These are phyloP conservation scores for Globisporangium paroecandrum DNA, from an alignment of 352 stramenopile genomes.

Conservation along the genomic window DNA sequence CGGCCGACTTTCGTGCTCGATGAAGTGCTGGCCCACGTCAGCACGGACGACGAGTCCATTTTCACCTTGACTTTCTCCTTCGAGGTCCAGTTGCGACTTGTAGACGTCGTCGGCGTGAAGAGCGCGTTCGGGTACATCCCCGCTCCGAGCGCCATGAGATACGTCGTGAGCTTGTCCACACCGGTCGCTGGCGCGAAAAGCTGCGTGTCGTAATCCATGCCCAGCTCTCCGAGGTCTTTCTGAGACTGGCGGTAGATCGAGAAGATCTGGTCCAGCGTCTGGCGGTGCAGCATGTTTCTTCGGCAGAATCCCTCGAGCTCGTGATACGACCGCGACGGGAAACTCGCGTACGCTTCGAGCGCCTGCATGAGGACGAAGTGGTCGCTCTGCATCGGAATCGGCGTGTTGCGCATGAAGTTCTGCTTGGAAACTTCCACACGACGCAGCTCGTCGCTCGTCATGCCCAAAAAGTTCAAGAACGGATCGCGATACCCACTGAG, in stretches of 20 bases:
- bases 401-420: constrained; percentile 40
- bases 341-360: constrained; percentile 54
- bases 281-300: constrained; percentile 58
- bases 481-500: constrained; percentile 75
- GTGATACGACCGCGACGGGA: constrained; percentile 29
- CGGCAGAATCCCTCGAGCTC: constrained; percentile 57
- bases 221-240: constrained; percentile 52
- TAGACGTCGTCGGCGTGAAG: constrained; percentile 31
- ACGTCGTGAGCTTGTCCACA: constrained; percentile 40
- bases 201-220: constrained; percentile 46
- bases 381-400: constrained; percentile 54
- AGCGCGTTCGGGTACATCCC: constrained; percentile 79
- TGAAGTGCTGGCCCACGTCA: constrained; percentile 26
- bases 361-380: constrained; percentile 69
- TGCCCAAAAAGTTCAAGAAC: constrained; percentile 69
- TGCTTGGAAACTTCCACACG: constrained; percentile 59
- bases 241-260: constrained; percentile 68
- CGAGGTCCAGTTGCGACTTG: constrained; percentile 66
- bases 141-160: constrained; percentile 61
- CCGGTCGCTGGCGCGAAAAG: constrained; percentile 23
- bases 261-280: constrained; percentile 61
- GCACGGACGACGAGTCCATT: constrained; percentile 55
- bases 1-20: constrained; percentile 9
- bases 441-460: constrained; percentile 52
- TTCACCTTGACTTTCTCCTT: constrained; percentile 83